Percentiles rank a stretch among this genome's conserved stretches.
These are phyloP conservation scores for Prunus dulcis DNA, from an alignment of 306 rosid genomes.

Conservation along the genomic window DNA sequence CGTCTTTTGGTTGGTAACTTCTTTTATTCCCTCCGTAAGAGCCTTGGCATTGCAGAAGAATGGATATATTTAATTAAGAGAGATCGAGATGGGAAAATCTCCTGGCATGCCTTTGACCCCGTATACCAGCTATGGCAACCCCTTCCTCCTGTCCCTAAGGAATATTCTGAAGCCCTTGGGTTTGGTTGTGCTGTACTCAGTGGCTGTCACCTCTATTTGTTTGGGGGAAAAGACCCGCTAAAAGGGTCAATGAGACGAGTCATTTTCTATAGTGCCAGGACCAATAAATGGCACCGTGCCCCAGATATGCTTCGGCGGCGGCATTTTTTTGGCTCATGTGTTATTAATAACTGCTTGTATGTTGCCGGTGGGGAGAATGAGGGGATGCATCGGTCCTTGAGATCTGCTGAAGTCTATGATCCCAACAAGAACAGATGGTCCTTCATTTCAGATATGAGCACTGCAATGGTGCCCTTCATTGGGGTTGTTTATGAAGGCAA, in stretches of 20 bases:
- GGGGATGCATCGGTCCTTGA: constrained; percentile 65
- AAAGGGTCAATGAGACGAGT: constrained; percentile 90
- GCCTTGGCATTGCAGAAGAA: constrained; percentile 70
- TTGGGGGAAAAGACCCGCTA: constrained; percentile 80
- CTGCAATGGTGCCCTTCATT: constrained; percentile 86
- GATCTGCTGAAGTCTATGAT: constrained; percentile 83
- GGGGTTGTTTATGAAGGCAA: constrained; percentile 81
- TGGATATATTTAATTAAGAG: constrained; percentile 82
- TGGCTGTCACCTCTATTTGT: constrained; percentile 81
- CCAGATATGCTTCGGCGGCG: constrained; percentile 91
- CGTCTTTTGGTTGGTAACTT: constrained; percentile 80
- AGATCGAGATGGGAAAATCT: constrained; percentile 79
- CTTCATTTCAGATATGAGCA: constrained; percentile 78
- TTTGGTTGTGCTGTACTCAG: constrained; percentile 91
- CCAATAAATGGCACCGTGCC: constrained; percentile 92
- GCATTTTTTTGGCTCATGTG: constrained; percentile 78
- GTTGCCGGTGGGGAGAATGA: constrained; percentile 90
- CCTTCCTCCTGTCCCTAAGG: constrained; percentile 86
- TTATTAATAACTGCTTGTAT: constrained; percentile 78
- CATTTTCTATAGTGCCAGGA: constrained; percentile 73
- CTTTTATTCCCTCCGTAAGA: constrained; percentile 76
- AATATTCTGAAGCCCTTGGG: constrained; percentile 86
- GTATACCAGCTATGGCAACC: constrained; percentile 83
- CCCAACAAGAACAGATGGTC: constrained; percentile 87
- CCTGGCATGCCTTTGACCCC: constrained; percentile 94